Base-by-base conservation (phyloP, 768 basidiomycete species). In the Asterophora parasitica region DNA sequence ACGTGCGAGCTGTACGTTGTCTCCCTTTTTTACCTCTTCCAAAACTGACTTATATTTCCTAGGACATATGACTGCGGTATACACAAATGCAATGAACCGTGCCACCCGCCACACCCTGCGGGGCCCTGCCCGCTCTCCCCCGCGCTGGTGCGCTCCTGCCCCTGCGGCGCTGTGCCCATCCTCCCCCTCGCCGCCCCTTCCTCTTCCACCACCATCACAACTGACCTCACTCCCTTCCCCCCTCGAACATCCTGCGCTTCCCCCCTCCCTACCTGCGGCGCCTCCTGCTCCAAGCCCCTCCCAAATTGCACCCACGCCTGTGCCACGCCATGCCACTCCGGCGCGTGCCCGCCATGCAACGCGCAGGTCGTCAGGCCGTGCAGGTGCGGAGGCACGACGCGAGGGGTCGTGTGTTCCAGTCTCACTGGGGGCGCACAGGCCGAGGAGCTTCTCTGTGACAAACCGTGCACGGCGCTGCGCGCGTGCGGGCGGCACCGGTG, bases 401-500 rank as follows among this genome's bases (percentile, higher is more conserved):
- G 64, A 46, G 59, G 73, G 16, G 67, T 83, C 11, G 63, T 70
- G 3, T 97, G 94, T 61, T 66, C 67, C 62, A 59, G 20, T 72
- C 63, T 31, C n/a, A n/a, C n/a, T n/a, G n/a, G n/a, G n/a, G n/a
- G n/a, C n/a, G n/a, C n/a, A n/a, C n/a, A n/a, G n/a, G n/a, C n/a
- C n/a, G 85, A 90, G 3, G 23, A 6, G 47, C 75, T 93, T 34
- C 64, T 86, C 1, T 98, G 96, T 64, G 85, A 92, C 47, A 77
- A 79, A 27, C 78, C 83, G 1, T 99, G 96, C 61, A 68, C 70
- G 15, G 88, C 84, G 0, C 69, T 92, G 8, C 79, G 92, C 12
- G 76, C 79, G 7, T 98, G 96, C 60, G 91, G 94, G 0, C 73
- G 83, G 16, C 96, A 99, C 58, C 83, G 86, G 52, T 98, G 96